Percentiles rank a stretch among this genome's conserved stretches.
Conservation (phyloP, 2,329 filamentous ascomycete genomes). For the Fonsecaea monophora region DNA sequence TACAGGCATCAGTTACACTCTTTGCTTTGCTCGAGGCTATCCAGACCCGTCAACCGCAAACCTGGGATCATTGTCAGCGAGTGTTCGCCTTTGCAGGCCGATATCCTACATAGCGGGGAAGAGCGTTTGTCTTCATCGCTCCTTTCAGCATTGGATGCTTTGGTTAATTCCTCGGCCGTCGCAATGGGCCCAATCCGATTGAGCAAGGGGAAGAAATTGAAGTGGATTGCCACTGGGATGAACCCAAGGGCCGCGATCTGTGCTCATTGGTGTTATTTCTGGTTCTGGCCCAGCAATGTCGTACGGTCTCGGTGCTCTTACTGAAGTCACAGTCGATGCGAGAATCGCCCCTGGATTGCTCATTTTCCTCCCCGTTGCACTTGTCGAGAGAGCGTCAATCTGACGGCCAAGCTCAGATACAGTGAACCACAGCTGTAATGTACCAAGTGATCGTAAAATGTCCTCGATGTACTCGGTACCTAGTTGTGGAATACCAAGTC, state of each 20-base stretch:
- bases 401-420: not conserved
- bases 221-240: constrained; percentile 48
- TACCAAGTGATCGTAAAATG: too few relatives aligned
- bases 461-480: too few relatives aligned
- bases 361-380: constrained; percentile 15
- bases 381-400: not conserved
- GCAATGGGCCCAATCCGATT: constrained; percentile 41
- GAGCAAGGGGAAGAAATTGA: constrained; percentile 45
- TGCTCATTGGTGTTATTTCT: not conserved
- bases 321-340: constrained; percentile 42
- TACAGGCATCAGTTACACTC: constrained; percentile 31
- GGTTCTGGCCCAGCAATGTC: not conserved
- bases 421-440: not conserved
- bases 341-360: constrained; percentile 40
- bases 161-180: constrained; percentile 43
- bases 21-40: not conserved
- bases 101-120: constrained; percentile 41
- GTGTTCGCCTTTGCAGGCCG: too few relatives aligned
- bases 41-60: constrained; percentile 40
- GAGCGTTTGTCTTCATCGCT: constrained; percentile 31
- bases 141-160: constrained; percentile 37
- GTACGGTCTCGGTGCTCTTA: constrained; percentile 28
- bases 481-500: too few relatives aligned
- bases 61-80: constrained; percentile 30
- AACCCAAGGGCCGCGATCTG: constrained; percentile 48